Percentiles rank a stretch among this genome's conserved stretches.
Evolutionary conservation across 371 early-diverging fungal species (phyloP).

Genomic region (Mortierella sp.): DNA sequence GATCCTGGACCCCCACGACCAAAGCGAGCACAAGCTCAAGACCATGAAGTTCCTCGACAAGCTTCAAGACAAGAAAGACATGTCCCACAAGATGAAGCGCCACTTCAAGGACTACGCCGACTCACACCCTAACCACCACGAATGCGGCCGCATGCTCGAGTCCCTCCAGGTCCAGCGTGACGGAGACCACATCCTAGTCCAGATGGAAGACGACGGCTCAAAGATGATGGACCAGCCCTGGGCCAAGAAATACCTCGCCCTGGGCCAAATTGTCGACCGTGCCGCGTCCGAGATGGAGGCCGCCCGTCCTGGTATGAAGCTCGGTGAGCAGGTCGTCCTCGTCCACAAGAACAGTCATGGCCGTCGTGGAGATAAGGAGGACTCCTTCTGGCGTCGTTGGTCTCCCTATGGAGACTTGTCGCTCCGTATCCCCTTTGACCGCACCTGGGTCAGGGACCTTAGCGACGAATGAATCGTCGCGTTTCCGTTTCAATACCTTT

Average conservation of each 20-base stretch:
- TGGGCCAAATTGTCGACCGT: constrained; percentile 48
- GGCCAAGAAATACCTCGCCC: constrained; percentile 44
- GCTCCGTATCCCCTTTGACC: constrained; percentile 49
- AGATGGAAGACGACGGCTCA: constrained; percentile 44
- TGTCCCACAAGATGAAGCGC: constrained; percentile 11
- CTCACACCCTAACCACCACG: not conserved
- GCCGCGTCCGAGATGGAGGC: constrained; percentile 52
- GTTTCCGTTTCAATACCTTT: not conserved
- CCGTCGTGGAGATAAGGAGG: not conserved
- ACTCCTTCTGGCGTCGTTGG: constrained; percentile 40
- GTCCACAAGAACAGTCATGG: constrained; percentile 33
- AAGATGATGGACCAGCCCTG: constrained; percentile 40
- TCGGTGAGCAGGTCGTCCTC: constrained; percentile 53
- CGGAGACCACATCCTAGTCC: constrained; percentile 35
- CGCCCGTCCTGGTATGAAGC: constrained; percentile 29
- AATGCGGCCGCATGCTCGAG: constrained; percentile 11
- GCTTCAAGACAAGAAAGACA: constrained; percentile 10
- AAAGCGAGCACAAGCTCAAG: constrained; percentile 30
- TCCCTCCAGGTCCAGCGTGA: constrained; percentile 32
- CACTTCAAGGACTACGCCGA: constrained; percentile 5
- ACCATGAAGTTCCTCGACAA: constrained; percentile 29
- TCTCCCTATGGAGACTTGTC: constrained; percentile 40
- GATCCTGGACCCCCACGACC: constrained; percentile 43
- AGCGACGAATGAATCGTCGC: constrained; percentile 15
- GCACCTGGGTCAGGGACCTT: constrained; percentile 52